These are phyloP conservation scores for Lepidium aucheri DNA, from an alignment of 345 rosid genomes.

Conservation along the genomic window DNA sequence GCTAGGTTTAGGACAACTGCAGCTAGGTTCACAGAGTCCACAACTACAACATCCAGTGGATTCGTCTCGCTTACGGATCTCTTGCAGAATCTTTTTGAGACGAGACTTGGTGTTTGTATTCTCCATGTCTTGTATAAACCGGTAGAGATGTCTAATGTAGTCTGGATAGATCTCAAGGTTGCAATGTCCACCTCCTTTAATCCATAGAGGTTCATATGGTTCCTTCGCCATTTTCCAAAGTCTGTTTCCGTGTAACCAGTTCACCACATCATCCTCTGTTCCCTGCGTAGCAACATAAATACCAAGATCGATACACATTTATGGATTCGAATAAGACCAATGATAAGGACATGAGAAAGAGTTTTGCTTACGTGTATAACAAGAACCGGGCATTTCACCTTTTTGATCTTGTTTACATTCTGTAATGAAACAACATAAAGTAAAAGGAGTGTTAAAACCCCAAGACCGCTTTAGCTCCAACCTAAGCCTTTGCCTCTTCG, in stretches of 20 bases:
- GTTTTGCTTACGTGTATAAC: slow-evolving; percentile 76
- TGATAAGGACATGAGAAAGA: background rate
- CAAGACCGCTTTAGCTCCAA: too few relatives aligned
- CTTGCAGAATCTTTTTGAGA: slow-evolving; percentile 67
- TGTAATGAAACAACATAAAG: slow-evolving; percentile 28
- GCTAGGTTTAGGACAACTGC: slow-evolving; percentile 31
- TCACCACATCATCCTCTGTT: slow-evolving; percentile 94
- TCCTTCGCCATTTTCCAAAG: slow-evolving; percentile 90
- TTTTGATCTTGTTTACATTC: slow-evolving; percentile 78
- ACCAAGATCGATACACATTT: background rate
- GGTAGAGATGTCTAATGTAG: slow-evolving; percentile 75
- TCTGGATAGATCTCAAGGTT: slow-evolving; percentile 95
- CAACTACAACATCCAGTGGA: slow-evolving; percentile 47
- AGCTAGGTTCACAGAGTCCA: slow-evolving; percentile 30
- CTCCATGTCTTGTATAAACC: slow-evolving; percentile 88
- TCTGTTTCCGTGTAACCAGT: slow-evolving; percentile 90
- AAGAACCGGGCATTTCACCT: slow-evolving; percentile 88
- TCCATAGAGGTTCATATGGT: slow-evolving; percentile 94
- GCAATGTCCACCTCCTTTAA: slow-evolving; percentile 98
- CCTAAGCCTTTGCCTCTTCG: background rate
- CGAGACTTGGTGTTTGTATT: slow-evolving; percentile 54
- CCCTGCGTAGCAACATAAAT: slow-evolving; percentile 39
- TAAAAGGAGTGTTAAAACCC: background rate
- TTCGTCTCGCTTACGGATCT: slow-evolving; percentile 34
- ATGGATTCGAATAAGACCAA: background rate